phyloP scores from a whole-genome alignment of 2,329 filamentous ascomycete species.

The Diaporthe amygdali region DNA sequence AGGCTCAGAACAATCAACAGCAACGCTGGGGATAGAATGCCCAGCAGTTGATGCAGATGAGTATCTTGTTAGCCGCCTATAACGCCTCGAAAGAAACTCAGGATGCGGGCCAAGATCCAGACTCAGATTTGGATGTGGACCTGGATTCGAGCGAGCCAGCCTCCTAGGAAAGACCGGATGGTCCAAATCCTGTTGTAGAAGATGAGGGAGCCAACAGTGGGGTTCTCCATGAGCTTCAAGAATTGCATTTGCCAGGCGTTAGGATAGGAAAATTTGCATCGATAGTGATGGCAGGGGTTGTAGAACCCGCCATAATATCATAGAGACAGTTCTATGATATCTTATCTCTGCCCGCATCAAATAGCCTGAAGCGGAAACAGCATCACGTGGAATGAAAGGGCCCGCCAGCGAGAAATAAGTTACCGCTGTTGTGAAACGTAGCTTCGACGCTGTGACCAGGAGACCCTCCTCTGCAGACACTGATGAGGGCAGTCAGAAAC shows the following conservation, averaged over 20 bases:
- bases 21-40: slow-evolving; percentile 24
- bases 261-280: not conserved
- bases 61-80: not conserved
- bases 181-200: not conserved
- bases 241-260: slow-evolving; percentile 10
- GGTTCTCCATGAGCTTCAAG: not conserved
- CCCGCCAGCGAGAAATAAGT: not conserved
- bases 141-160: not conserved
- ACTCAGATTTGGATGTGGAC: not conserved
- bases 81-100: not conserved
- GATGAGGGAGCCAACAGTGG: not conserved
- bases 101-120: not conserved
- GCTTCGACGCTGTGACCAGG: not conserved
- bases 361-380: not conserved
- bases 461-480: not conserved
- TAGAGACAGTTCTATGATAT: not conserved
- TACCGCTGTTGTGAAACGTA: slow-evolving; percentile 11
- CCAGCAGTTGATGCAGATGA: slow-evolving; percentile 5
- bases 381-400: not conserved
- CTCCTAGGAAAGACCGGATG: not conserved
- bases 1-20: slow-evolving; percentile 24
- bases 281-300: not conserved
- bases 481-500: not conserved
- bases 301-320: not conserved
- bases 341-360: not conserved